Evolutionary conservation across 306 rosid genomes (phyloP).

Genomic region (Astragalus membranaceus): DNA sequence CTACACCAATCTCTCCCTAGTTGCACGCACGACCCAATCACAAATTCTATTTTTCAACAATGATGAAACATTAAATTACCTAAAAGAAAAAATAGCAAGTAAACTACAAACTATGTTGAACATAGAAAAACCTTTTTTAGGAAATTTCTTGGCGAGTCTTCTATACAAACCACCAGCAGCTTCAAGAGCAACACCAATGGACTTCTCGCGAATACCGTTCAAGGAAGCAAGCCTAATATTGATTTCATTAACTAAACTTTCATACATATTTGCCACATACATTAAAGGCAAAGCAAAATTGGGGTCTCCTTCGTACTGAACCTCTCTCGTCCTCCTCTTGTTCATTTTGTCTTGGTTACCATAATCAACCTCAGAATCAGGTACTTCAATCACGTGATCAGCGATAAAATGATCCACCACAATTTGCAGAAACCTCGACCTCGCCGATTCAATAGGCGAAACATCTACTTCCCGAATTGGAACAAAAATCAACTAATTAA

Average conservation of each 20-base stretch:
- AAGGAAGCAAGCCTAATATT: conserved; percentile 77
- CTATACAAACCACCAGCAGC: conserved; percentile 98
- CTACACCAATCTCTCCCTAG: too few species aligned
- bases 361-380: conserved; percentile 61
- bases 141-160: conserved; percentile 84
- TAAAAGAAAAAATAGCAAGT: neutral
- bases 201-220: conserved; percentile 85
- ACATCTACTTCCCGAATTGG: conserved; percentile 49
- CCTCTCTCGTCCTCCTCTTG: conserved; percentile 77
- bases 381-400: conserved; percentile 48
- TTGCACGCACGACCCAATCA: too few species aligned
- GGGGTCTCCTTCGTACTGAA: conserved; percentile 75
- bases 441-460: conserved; percentile 74
- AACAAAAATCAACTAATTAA: conserved; percentile 19
- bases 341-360: conserved; percentile 55
- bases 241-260: conserved; percentile 65
- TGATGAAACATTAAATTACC: neutral
- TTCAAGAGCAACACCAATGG: conserved; percentile 95
- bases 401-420: conserved; percentile 73
- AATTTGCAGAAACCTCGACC: conserved; percentile 79
- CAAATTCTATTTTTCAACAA: too few species aligned
- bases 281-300: conserved; percentile 74
- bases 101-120: neutral
- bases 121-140: conserved; percentile 68
- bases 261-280: conserved; percentile 96